Evolutionary conservation across 2,329 filamentous ascomycete genomes (phyloP).

Genomic region (Fusarium dlaminii): DNA sequence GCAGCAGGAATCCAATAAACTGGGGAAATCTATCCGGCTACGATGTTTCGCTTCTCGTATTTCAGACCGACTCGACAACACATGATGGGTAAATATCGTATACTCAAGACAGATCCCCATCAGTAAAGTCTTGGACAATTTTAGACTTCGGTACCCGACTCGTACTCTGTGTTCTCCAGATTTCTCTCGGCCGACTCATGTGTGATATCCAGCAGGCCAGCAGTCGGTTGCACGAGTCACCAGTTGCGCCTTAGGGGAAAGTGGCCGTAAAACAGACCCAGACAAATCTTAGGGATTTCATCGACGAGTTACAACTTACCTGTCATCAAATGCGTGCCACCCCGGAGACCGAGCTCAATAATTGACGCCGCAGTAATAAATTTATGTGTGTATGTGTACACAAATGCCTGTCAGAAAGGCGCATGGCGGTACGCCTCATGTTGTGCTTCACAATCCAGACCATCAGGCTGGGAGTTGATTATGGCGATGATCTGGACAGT

Average conservation of each 20-base stretch:
- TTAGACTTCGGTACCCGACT: slow-evolving; percentile 15
- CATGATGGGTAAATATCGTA: slow-evolving; percentile 18
- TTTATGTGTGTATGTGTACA: neutral
- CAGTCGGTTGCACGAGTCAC: slow-evolving; percentile 12
- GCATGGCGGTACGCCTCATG: neutral
- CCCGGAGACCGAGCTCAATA: slow-evolving; percentile 14
- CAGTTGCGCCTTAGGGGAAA: neutral
- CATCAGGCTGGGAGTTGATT: neutral
- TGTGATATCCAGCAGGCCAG: neutral
- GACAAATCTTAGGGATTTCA: neutral
- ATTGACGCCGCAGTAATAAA: slow-evolving; percentile 7
- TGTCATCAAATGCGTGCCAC: slow-evolving; percentile 3
- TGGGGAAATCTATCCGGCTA: neutral
- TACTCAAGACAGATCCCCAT: neutral
- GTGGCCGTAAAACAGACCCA: slow-evolving; percentile 7
- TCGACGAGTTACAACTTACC: slow-evolving; percentile 1
- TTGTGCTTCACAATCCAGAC: neutral
- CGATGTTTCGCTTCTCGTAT: slow-evolving; percentile 31
- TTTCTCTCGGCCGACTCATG: slow-evolving; percentile 26
- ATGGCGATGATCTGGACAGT: neutral
- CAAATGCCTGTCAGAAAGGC: slow-evolving; percentile 2
- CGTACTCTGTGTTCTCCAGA: slow-evolving; percentile 3
- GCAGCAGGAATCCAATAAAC: slow-evolving; percentile 10
- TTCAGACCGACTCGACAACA: slow-evolving; percentile 16
- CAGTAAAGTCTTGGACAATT: slow-evolving; percentile 4